These are phyloP conservation scores for Auricularia sp. DNA, from an alignment of 768 basidiomycete genomes.

Conservation along the genomic window DNA sequence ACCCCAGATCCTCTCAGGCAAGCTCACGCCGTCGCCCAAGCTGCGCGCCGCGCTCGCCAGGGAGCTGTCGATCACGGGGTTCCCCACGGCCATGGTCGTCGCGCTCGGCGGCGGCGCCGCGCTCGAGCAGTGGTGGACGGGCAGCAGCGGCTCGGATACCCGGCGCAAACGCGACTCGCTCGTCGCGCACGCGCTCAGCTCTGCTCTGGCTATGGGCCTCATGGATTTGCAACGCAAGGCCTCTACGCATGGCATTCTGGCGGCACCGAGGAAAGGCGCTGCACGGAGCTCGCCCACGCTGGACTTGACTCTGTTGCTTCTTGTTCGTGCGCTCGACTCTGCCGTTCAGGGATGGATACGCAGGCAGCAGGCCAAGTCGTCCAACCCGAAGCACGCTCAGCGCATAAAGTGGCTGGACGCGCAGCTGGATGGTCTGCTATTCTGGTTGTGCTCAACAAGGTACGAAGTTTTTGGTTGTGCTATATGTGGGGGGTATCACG, in stretches of 20 bases:
- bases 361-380: slow-evolving; percentile 2
- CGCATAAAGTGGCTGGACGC: slow-evolving; percentile 26
- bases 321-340: slow-evolving; percentile 63
- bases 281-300: slow-evolving; percentile 42
- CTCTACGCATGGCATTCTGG: slow-evolving; percentile 18
- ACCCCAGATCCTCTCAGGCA: slow-evolving; percentile 35
- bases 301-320: slow-evolving; percentile 56
- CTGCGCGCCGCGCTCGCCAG: slow-evolving; percentile 36
- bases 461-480: slow-evolving; percentile 21
- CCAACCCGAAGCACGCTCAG: slow-evolving; percentile 4
- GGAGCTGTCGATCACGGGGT: slow-evolving; percentile 52
- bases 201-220: slow-evolving; percentile 45
- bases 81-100: slow-evolving; percentile 58
- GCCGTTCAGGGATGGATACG: slow-evolving; percentile 33
- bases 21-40: slow-evolving; percentile 14
- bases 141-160: slow-evolving; percentile 5
- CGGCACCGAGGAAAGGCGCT: slow-evolving; percentile 5
- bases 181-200: slow-evolving; percentile 45
- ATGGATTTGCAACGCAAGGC: slow-evolving; percentile 39
- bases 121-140: slow-evolving; percentile 37
- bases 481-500: slow-evolving; percentile 7
- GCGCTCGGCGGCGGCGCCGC: slow-evolving; percentile 56
- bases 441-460: slow-evolving; percentile 75
- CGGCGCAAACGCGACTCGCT: neutral
- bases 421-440: slow-evolving; percentile 56